Evolutionary conservation across 2,329 filamentous ascomycete genomes (phyloP).

Genomic region (Cercospora sp.): DNA sequence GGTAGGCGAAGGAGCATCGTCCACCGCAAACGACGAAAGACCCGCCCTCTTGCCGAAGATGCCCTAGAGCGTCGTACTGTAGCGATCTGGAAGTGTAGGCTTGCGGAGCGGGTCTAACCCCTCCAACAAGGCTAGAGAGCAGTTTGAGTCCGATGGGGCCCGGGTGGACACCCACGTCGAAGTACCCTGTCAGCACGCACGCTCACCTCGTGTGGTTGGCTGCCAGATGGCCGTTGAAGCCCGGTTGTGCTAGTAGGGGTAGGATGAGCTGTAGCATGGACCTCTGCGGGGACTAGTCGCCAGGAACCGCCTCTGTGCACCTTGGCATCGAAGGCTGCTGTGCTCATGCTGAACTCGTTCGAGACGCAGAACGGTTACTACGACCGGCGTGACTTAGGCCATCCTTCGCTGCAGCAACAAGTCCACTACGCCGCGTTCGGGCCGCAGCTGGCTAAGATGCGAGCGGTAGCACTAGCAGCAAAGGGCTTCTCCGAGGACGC

Average conservation of each 20-base stretch:
- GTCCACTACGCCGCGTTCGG: constrained; percentile 15
- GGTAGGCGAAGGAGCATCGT: constrained; percentile 22
- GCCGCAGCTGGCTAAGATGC: constrained; percentile 16
- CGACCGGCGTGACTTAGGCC: constrained; percentile 22
- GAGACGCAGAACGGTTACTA: constrained; percentile 17
- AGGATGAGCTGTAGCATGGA: constrained; percentile 31
- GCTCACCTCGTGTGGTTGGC: constrained; percentile 35
- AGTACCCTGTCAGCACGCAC: constrained; percentile 30
- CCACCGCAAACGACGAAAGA: constrained; percentile 29
- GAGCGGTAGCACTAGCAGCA: constrained; percentile 9
- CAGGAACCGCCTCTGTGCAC: constrained; percentile 31
- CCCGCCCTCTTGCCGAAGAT: constrained; percentile 30
- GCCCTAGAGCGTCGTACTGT: constrained; percentile 27
- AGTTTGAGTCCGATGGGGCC: constrained; percentile 34
- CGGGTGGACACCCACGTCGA: constrained; percentile 26
- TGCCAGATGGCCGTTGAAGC: constrained; percentile 35
- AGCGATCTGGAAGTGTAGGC: constrained; percentile 30
- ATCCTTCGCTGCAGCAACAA: constrained; percentile 17
- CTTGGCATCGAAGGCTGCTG: constrained; percentile 32
- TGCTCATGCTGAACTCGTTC: constrained; percentile 24
- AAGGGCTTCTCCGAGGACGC: constrained; percentile 13
- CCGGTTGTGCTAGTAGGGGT: constrained; percentile 32
- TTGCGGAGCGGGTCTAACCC: constrained; percentile 30
- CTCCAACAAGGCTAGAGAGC: constrained; percentile 37
- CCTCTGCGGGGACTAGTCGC: constrained; percentile 35